Percentiles rank a stretch among this genome's conserved stretches.
Conservation (phyloP, 495 filamentous ascomycete genomes). For the Patellaria atrata region DNA sequence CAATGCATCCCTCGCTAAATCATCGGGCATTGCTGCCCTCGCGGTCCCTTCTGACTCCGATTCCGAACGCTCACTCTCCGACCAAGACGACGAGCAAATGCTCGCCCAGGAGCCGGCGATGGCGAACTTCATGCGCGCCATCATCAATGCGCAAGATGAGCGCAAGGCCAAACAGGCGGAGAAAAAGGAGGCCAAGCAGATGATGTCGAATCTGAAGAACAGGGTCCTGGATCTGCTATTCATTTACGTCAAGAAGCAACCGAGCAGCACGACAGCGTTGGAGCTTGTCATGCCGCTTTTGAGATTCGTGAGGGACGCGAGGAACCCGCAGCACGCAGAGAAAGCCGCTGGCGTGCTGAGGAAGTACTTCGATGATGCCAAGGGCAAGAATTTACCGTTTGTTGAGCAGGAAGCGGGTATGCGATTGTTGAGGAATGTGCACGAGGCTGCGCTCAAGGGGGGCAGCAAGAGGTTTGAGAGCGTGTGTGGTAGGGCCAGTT, state of each 20-base stretch:
- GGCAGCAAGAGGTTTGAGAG: slow-evolving; percentile 40
- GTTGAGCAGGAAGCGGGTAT: slow-evolving; percentile 23
- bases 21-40: too few relatives aligned
- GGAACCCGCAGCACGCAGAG: slow-evolving; percentile 54
- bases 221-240: slow-evolving; percentile 76
- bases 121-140: slow-evolving; percentile 72
- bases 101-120: slow-evolving; percentile 72
- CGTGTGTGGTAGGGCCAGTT: slow-evolving; percentile 47
- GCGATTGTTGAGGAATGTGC: slow-evolving; percentile 49
- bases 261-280: slow-evolving; percentile 48
- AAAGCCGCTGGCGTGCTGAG: slow-evolving; percentile 56
- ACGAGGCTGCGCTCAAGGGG: slow-evolving; percentile 53
- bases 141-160: too few relatives aligned
- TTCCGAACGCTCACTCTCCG: slow-evolving; percentile 41
- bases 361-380: slow-evolving; percentile 54
- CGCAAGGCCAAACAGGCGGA: slow-evolving; percentile 57
- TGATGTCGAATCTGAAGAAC: slow-evolving; percentile 90
- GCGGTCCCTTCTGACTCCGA: slow-evolving; percentile 39
- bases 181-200: slow-evolving; percentile 71
- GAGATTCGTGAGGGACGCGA: slow-evolving; percentile 42
- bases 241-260: slow-evolving; percentile 72
- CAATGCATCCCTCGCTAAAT: too few relatives aligned
- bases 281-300: slow-evolving; percentile 54
- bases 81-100: slow-evolving; percentile 94
- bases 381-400: slow-evolving; percentile 36